Conservation (phyloP, 2,329 filamentous ascomycete species). For the Sarocladiaceae sp. region DNA sequence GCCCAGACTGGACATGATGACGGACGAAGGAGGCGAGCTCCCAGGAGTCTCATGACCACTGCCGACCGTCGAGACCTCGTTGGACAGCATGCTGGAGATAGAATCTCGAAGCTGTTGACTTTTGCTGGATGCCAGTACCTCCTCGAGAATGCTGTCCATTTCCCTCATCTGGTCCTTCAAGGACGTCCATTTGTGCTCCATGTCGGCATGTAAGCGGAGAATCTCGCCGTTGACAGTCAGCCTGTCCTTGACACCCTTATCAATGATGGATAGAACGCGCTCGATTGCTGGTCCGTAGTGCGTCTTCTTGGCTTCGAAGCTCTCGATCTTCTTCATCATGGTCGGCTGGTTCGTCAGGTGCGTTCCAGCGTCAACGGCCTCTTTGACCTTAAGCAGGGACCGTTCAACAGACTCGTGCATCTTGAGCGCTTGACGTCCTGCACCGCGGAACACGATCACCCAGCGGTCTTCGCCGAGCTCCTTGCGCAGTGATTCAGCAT, state of each 20-base stretch:
- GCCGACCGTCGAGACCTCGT: constrained; percentile 64
- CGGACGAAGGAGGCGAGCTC: constrained; percentile 57
- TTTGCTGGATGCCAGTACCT: constrained; percentile 55
- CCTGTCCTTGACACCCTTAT: constrained; percentile 92
- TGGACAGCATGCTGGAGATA: constrained; percentile 84
- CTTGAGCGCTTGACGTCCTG: constrained; percentile 84
- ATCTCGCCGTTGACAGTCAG: constrained; percentile 96
- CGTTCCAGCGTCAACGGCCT: constrained; percentile 68
- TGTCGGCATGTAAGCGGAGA: constrained; percentile 74
- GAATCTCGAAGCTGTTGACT: constrained; percentile 82
- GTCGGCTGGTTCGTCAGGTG: constrained; percentile 65
- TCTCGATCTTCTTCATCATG: constrained; percentile 80
- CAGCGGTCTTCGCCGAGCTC: constrained; percentile 94
- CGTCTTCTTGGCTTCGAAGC: constrained; percentile 87
- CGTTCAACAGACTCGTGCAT: constrained; percentile 95
- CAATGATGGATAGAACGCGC: constrained; percentile 83
- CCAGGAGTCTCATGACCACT: constrained; percentile 67
- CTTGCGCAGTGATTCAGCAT: constrained; percentile 81
- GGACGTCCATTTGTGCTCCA: constrained; percentile 73
- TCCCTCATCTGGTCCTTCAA: constrained; percentile 72
- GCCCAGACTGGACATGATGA: constrained; percentile 52
- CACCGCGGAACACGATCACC: constrained; percentile 92
- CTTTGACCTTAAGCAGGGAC: constrained; percentile 74
- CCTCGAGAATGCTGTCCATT: constrained; percentile 69
- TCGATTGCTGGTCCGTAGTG: constrained; percentile 94